These are phyloP conservation scores for Myriangium duriaei DNA, from an alignment of 2,329 filamentous ascomycete species.

Conservation along the genomic window DNA sequence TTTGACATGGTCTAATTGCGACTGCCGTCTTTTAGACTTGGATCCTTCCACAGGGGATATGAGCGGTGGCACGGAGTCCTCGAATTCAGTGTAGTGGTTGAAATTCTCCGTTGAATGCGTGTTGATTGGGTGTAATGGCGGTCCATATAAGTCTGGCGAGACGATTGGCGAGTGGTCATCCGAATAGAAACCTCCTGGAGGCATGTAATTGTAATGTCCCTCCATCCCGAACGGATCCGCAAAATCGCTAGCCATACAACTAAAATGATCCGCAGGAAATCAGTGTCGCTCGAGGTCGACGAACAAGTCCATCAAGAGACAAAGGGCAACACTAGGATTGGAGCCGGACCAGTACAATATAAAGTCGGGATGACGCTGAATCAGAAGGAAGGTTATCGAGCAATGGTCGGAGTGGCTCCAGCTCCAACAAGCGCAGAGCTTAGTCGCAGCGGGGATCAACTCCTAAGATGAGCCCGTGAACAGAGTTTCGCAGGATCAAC, in stretches of 20 bases:
- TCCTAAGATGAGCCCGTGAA: neutral
- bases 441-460: neutral
- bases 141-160: slow-evolving; percentile 16
- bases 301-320: slow-evolving; percentile 7
- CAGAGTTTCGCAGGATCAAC: slow-evolving; percentile 4
- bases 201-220: slow-evolving; percentile 14
- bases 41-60: slow-evolving; percentile 16
- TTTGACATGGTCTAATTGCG: slow-evolving; percentile 60
- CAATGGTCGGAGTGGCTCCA: slow-evolving; percentile 6
- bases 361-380: too few relatives aligned
- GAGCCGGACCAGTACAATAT: too few relatives aligned
- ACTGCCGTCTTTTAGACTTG: slow-evolving; percentile 19
- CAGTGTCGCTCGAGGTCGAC: slow-evolving; percentile 1
- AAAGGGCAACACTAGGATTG: too few relatives aligned
- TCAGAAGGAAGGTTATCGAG: slow-evolving; percentile 6
- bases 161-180: slow-evolving; percentile 20
- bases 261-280: slow-evolving; percentile 1
- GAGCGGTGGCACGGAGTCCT: slow-evolving; percentile 18
- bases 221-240: slow-evolving; percentile 11
- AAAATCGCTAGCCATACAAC: slow-evolving; percentile 9
- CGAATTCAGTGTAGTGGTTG: slow-evolving; percentile 21
- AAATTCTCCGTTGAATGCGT: slow-evolving; percentile 23
- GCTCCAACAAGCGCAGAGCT: slow-evolving; percentile 10
- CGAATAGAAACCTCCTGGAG: slow-evolving; percentile 19
- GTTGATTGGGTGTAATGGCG: slow-evolving; percentile 20